Evolutionary conservation across 2,329 filamentous ascomycete species (phyloP).

Genomic region (Aspergillus caelatus): DNA sequence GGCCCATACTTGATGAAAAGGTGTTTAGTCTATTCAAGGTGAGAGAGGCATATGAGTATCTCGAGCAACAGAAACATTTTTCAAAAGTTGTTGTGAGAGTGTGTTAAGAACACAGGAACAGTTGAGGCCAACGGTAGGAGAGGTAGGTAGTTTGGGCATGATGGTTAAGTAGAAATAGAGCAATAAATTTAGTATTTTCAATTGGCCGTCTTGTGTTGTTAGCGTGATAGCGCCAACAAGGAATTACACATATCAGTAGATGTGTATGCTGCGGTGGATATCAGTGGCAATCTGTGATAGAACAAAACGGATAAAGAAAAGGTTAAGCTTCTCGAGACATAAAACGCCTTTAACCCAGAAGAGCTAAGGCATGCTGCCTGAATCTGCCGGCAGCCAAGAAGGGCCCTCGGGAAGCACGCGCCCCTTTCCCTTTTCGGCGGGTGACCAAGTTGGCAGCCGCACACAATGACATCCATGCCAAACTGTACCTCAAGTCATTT

Average conservation of each 20-base stretch:
- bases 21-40: no score
- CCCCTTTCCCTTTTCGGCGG: conserved; percentile 27
- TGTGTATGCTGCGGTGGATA: neutral
- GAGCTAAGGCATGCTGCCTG: conserved; percentile 9
- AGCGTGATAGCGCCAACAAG: neutral
- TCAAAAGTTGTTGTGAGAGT: conserved; percentile 37
- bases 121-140: neutral
- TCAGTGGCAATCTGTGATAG: neutral
- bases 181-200: neutral
- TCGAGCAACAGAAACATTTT: conserved; percentile 55
- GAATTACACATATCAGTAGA: neutral
- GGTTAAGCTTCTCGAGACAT: neutral
- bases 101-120: neutral
- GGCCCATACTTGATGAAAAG: conserved; percentile 54
- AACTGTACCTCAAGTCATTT: neutral
- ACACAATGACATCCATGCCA: conserved; percentile 22
- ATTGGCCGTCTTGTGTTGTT: neutral
- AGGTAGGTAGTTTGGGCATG: neutral
- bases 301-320: neutral
- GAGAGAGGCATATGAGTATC: conserved; percentile 54
- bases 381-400: conserved; percentile 16
- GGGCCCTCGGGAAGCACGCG: conserved; percentile 18
- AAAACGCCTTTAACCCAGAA: neutral
- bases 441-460: conserved; percentile 15
- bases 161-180: neutral